Conservation (phyloP, 495 filamentous ascomycete genomes). For the Penicillium macrosclerotiorum region DNA sequence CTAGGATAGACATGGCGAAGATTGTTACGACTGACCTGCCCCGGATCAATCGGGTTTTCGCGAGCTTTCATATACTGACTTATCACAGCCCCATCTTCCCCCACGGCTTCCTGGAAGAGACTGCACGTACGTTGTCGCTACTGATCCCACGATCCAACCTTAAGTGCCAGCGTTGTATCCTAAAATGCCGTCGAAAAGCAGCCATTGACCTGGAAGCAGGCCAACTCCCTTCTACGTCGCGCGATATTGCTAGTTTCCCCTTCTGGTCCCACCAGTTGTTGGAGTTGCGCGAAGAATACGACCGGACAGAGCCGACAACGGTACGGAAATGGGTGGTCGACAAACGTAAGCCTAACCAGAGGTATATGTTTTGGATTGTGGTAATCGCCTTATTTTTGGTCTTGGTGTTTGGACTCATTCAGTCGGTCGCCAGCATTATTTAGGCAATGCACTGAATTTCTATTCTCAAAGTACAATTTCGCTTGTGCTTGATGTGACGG, state of each 20-base stretch:
- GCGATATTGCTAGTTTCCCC: neutral
- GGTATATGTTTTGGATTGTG: neutral
- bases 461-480: neutral
- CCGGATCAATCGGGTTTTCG: no score
- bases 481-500: no score
- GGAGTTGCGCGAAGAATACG: slow-evolving; percentile 2
- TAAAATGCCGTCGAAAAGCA: slow-evolving; percentile 4
- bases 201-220: slow-evolving; percentile 10
- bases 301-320: slow-evolving; percentile 5
- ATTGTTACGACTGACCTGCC: no score
- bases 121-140: slow-evolving; percentile 17
- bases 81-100: slow-evolving; percentile 7
- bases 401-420: neutral
- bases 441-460: slow-evolving; percentile 2
- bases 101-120: slow-evolving; percentile 21
- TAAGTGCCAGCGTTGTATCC: slow-evolving; percentile 14
- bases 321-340: slow-evolving; percentile 1
- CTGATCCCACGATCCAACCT: slow-evolving; percentile 19
- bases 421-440: neutral
- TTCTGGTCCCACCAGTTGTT: neutral
- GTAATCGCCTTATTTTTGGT: neutral
- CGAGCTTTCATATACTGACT: neutral
- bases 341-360: neutral
- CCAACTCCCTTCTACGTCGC: neutral
- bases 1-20: no score